Evolutionary conservation across 345 rosid species (phyloP).

Genomic region (Excoecaria agallocha): DNA sequence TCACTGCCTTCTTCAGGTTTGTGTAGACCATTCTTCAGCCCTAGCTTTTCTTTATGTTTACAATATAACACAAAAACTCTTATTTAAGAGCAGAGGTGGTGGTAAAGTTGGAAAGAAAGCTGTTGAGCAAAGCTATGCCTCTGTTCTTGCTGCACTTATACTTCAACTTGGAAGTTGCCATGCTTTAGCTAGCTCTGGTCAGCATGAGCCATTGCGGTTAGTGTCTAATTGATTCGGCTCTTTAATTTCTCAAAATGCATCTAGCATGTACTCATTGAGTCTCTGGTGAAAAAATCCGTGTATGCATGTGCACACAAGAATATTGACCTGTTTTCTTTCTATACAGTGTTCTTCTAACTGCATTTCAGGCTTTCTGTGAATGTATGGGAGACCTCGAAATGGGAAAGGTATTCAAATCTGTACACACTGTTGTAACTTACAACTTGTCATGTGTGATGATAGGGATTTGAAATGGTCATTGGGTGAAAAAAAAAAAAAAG

Average conservation of each 20-base stretch:
- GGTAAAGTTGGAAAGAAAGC: conserved; percentile 92
- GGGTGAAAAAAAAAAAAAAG: conserved; percentile 8
- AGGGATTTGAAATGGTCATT: conserved; percentile 14
- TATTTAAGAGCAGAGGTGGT: conserved; percentile 66
- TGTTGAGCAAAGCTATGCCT: conserved; percentile 84
- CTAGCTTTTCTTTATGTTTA: conserved; percentile 14
- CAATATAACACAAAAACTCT: conserved; percentile 21
- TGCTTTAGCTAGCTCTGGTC: conserved; percentile 79
- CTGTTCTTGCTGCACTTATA: conserved; percentile 81
- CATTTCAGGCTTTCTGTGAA: conserved; percentile 96
- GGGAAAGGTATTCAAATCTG: conserved; percentile 71
- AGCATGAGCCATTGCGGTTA: conserved; percentile 79
- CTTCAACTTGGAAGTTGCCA: conserved; percentile 93
- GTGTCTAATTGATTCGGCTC: conserved; percentile 6
- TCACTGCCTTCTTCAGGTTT: conserved; percentile 91
- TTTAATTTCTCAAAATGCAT: conserved; percentile 4
- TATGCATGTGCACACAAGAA: neutral
- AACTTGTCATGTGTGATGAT: neutral
- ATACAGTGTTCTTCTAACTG: conserved; percentile 78
- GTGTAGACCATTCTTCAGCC: conserved; percentile 15
- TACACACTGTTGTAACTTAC: neutral
- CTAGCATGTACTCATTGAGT: neutral
- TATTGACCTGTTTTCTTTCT: conserved; percentile 14
- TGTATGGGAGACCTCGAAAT: conserved; percentile 98
- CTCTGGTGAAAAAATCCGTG: neutral